phyloP scores from a whole-genome alignment of 805 yeast species.

The Myxozyma vanderwaltii region DNA sequence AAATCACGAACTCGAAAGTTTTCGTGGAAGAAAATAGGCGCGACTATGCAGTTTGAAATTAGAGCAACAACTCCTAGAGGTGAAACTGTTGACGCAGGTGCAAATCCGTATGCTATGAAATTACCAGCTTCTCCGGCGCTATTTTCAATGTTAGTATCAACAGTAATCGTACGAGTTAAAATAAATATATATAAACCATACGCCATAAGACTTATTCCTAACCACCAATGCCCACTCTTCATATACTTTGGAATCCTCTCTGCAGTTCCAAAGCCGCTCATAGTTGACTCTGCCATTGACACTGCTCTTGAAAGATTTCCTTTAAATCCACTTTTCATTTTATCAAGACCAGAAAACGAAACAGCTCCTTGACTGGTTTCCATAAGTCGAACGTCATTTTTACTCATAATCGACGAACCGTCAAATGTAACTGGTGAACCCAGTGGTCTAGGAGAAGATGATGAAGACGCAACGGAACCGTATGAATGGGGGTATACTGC shows the following conservation, averaged over 20 bases:
- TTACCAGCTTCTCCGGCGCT: slow-evolving; percentile 50
- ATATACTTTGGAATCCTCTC: slow-evolving; percentile 26
- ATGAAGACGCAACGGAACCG: neutral
- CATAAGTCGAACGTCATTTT: slow-evolving; percentile 1
- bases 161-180: neutral
- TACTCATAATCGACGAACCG: neutral
- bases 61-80: slow-evolving; percentile 55
- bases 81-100: slow-evolving; percentile 52
- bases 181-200: slow-evolving; percentile 4
- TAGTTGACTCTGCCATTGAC: slow-evolving; percentile 13
- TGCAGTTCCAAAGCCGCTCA: neutral
- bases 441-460: neutral
- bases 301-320: neutral
- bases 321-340: neutral
- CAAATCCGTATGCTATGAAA: slow-evolving; percentile 53
- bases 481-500: neutral
- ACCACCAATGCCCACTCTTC: slow-evolving; percentile 44
- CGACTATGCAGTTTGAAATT: slow-evolving; percentile 51
- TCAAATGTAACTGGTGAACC: neutral
- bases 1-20: slow-evolving; percentile 43
- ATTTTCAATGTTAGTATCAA: neutral
- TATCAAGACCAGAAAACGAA: neutral
- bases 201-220: slow-evolving; percentile 49
- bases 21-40: slow-evolving; percentile 52
- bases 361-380: neutral